Evolutionary conservation across 2,329 filamentous ascomycete species (phyloP).

Genomic region (Aaosphaeria arxii): DNA sequence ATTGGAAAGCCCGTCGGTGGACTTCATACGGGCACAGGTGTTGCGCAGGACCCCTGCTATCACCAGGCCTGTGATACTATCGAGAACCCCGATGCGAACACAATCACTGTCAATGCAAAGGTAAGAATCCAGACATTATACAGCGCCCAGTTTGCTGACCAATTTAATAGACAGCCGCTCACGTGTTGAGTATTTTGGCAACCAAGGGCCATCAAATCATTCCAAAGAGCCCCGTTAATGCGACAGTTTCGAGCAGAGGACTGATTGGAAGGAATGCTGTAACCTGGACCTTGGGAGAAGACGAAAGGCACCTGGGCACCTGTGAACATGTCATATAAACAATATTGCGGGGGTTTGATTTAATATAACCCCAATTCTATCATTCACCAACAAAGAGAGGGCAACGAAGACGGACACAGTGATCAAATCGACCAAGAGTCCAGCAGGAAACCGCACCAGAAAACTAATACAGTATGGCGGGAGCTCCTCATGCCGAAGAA

Average conservation of each 20-base stretch:
- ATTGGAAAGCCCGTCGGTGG: constrained; percentile 40
- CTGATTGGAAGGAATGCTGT: constrained; percentile 22
- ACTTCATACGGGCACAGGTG: constrained; percentile 40
- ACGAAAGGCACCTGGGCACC: constrained; percentile 26
- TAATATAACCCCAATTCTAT: no score
- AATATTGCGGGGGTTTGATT: neutral
- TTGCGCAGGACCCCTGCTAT: constrained; percentile 40
- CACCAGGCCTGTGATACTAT: constrained; percentile 39
- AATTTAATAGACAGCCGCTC: constrained; percentile 25
- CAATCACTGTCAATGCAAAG: constrained; percentile 37
- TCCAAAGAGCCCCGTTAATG: constrained; percentile 32
- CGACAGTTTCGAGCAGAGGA: constrained; percentile 23
- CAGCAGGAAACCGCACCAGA: no score
- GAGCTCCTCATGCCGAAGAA: no score
- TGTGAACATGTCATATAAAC: constrained; percentile 30
- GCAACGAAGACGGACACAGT: no score
- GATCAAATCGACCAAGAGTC: no score
- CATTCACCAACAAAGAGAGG: no score
- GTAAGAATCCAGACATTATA: constrained; percentile 18
- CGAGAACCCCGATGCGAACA: constrained; percentile 36
- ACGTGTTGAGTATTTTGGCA: constrained; percentile 32
- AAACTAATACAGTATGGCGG: no score
- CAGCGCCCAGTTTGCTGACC: constrained; percentile 3
- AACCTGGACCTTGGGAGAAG: constrained; percentile 25
- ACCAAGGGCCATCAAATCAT: constrained; percentile 30